Evolutionary conservation across 306 rosid genomes (phyloP).

Genomic region (Cucumis melo): DNA sequence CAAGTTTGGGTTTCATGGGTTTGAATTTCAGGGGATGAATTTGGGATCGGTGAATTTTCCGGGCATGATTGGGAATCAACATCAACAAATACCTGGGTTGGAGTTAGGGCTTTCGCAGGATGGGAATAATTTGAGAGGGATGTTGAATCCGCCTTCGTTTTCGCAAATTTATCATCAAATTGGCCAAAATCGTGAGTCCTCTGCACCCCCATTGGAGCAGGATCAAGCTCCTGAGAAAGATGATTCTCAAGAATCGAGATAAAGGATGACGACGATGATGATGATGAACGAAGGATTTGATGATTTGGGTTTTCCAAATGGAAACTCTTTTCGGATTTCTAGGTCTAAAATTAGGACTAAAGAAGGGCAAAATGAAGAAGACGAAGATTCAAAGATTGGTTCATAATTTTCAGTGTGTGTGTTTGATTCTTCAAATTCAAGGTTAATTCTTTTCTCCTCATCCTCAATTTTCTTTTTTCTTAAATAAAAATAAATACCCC

Average conservation of each 20-base stretch:
- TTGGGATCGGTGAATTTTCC: slow-evolving; percentile 28
- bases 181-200: slow-evolving; percentile 20
- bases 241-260: slow-evolving; percentile 16
- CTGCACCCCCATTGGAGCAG: slow-evolving; percentile 17
- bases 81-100: slow-evolving; percentile 29
- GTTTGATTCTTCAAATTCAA: neutral
- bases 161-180: slow-evolving; percentile 24
- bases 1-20: slow-evolving; percentile 28
- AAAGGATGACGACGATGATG: neutral
- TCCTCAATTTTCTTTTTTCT: neutral
- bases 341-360: neutral
- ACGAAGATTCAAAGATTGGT: neutral
- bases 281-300: neutral
- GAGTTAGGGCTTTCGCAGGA: slow-evolving; percentile 45
- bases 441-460: neutral
- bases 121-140: slow-evolving; percentile 22
- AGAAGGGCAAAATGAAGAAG: neutral
- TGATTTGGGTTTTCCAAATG: neutral
- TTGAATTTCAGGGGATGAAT: slow-evolving; percentile 25
- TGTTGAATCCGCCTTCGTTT: slow-evolving; percentile 24
- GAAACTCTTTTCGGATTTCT: neutral
- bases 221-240: slow-evolving; percentile 18
- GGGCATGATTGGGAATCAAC: slow-evolving; percentile 15
- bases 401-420: neutral
- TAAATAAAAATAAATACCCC: no score